Evolutionary conservation across 257 asterid genomes (phyloP).

Genomic region (Capsicum chinense): DNA sequence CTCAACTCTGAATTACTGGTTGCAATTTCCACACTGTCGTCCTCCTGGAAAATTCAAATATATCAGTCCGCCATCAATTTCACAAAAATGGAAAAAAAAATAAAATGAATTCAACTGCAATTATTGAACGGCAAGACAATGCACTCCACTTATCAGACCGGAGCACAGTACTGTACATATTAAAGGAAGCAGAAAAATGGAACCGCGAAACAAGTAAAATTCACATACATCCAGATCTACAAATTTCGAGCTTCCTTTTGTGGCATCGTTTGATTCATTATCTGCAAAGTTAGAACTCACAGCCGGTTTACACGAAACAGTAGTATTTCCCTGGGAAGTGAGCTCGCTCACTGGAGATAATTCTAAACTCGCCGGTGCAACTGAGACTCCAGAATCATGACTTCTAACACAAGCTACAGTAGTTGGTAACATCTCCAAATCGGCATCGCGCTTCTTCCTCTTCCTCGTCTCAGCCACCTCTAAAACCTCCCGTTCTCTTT

Average conservation of each 20-base stretch:
- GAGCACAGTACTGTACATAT: background rate
- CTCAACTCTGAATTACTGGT: slow-evolving; percentile 40
- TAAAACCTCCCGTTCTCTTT: slow-evolving; percentile 27
- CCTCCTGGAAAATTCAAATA: slow-evolving; percentile 45
- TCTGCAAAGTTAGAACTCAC: slow-evolving; percentile 44
- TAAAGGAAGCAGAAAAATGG: background rate
- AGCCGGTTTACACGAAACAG: background rate
- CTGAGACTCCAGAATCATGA: background rate
- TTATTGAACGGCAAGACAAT: background rate
- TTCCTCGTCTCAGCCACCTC: slow-evolving; percentile 40
- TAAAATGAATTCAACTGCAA: background rate
- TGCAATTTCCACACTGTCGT: slow-evolving; percentile 40
- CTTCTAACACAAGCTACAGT: slow-evolving; percentile 38
- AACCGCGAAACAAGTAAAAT: background rate
- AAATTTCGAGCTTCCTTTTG: slow-evolving; percentile 38
- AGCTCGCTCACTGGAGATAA: slow-evolving; percentile 29
- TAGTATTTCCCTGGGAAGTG: slow-evolving; percentile 7
- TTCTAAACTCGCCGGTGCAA: slow-evolving; percentile 37
- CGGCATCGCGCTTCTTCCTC: slow-evolving; percentile 48
- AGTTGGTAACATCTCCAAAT: slow-evolving; percentile 37
- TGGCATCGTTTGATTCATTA: slow-evolving; percentile 46
- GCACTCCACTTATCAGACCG: background rate
- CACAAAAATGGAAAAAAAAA: background rate
- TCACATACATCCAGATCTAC: slow-evolving; percentile 65
- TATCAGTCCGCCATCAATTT: background rate